A percentile compares a stretch with the other conserved stretches of the same genome.
Evolutionary conservation across 2,329 filamentous ascomycete species (phyloP).

Genomic region (Aaosphaeria arxii): DNA sequence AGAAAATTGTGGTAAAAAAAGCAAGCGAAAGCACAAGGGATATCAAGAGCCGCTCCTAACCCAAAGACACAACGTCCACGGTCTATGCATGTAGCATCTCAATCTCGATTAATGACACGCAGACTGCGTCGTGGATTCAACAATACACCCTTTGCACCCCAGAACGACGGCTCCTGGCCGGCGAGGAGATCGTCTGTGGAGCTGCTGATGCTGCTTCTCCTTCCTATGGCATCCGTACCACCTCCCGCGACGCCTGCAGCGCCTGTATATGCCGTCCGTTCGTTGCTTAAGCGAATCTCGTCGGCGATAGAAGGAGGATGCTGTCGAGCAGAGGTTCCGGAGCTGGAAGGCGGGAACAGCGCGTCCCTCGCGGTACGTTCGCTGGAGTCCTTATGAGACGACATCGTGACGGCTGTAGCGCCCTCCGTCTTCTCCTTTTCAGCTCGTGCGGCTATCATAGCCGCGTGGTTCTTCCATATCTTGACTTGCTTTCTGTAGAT

Average conservation of each 20-base stretch:
- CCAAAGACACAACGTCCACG: too few species aligned
- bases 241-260: slow-evolving; percentile 9
- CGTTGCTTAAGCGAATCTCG: slow-evolving; percentile 7
- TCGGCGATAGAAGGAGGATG: slow-evolving; percentile 10
- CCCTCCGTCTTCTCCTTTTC: slow-evolving; percentile 36
- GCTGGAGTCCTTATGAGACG: slow-evolving; percentile 18
- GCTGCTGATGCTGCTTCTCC: slow-evolving; percentile 45
- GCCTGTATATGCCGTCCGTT: slow-evolving; percentile 1
- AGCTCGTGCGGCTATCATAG: slow-evolving; percentile 53
- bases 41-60: too few species aligned
- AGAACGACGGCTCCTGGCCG: slow-evolving; percentile 68
- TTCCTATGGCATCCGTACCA: slow-evolving; percentile 20
- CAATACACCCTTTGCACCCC: slow-evolving; percentile 58
- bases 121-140: slow-evolving; percentile 66
- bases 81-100: slow-evolving; percentile 8
- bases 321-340: slow-evolving; percentile 4
- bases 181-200: slow-evolving; percentile 58
- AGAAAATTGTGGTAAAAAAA: too few species aligned
- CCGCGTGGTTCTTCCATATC: slow-evolving; percentile 68
- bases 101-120: slow-evolving; percentile 64
- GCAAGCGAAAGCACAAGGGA: too few species aligned
- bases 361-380: slow-evolving; percentile 18
- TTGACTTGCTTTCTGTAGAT: slow-evolving; percentile 68
- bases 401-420: slow-evolving; percentile 17
- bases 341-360: slow-evolving; percentile 1